These are phyloP conservation scores for Arachis stenosperma DNA, from an alignment of 306 rosid genomes.

Conservation along the genomic window DNA sequence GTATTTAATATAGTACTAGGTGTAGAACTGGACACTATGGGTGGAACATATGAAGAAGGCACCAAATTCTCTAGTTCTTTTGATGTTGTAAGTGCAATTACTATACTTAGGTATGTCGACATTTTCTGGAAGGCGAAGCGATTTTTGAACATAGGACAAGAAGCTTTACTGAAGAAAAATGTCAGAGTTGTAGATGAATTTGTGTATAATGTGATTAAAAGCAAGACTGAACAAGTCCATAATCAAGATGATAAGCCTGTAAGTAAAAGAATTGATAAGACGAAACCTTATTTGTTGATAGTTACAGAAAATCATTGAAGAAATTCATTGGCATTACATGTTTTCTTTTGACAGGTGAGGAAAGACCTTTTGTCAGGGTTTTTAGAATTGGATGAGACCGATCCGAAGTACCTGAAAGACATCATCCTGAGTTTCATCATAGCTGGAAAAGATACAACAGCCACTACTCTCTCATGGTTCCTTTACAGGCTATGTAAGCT, in stretches of 20 bases:
- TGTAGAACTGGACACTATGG: constrained; percentile 19
- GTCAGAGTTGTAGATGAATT: constrained; percentile 31
- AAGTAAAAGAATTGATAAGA: background rate
- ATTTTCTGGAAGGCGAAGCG: constrained; percentile 51
- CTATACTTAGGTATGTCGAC: constrained; percentile 43
- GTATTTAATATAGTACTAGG: constrained; percentile 30
- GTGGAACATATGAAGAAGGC: constrained; percentile 32
- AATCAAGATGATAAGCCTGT: constrained; percentile 12
- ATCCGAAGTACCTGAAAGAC: constrained; percentile 53
- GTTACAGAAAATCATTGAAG: constrained; percentile 36
- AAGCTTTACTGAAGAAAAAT: constrained; percentile 40
- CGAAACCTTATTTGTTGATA: background rate
- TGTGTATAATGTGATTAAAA: constrained; percentile 32
- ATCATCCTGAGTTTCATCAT: constrained; percentile 53
- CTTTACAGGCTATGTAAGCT: constrained; percentile 56
- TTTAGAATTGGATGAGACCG: constrained; percentile 44
- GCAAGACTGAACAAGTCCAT: constrained; percentile 33
- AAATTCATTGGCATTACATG: background rate
- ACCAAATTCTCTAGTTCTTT: constrained; percentile 27
- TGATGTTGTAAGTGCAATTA: constrained; percentile 27
- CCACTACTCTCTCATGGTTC: constrained; percentile 60
- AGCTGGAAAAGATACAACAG: constrained; percentile 65
- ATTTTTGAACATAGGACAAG: constrained; percentile 48
- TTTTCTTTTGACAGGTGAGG: constrained; percentile 29
- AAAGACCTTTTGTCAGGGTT: constrained; percentile 61